Evolutionary conservation across 2,329 filamentous ascomycete genomes (phyloP).

Genomic region (Fusarium sp.): DNA sequence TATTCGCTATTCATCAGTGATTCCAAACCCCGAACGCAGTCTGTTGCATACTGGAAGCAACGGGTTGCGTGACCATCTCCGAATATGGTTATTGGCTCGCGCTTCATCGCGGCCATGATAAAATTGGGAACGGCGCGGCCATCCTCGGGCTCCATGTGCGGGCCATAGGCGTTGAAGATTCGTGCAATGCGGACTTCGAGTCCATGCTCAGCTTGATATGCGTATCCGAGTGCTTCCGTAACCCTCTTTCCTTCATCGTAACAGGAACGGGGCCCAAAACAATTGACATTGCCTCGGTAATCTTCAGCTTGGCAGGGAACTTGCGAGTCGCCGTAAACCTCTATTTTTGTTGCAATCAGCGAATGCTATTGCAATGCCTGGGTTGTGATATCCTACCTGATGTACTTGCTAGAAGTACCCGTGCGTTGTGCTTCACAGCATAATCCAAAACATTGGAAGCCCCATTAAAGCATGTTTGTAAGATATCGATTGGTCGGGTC

Average conservation of each 20-base stretch:
- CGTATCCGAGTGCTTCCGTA: slow-evolving; percentile 54
- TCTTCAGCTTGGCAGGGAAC: slow-evolving; percentile 34
- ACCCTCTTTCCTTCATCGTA: slow-evolving; percentile 59
- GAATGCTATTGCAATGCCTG: rapidly evolving
- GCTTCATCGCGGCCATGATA: slow-evolving; percentile 32
- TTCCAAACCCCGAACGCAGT: slow-evolving; percentile 28
- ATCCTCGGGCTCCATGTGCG: slow-evolving; percentile 26
- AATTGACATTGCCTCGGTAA: slow-evolving; percentile 58
- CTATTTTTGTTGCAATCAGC: neutral
- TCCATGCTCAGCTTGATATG: slow-evolving; percentile 37
- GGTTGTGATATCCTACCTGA: slow-evolving; percentile 8
- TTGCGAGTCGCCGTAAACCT: slow-evolving; percentile 38
- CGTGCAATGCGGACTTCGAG: slow-evolving; percentile 43
- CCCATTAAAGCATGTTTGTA: slow-evolving; percentile 40
- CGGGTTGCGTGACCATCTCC: slow-evolving; percentile 36
- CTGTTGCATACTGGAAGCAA: slow-evolving; percentile 30
- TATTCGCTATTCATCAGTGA: slow-evolving; percentile 41
- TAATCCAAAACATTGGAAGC: slow-evolving; percentile 36
- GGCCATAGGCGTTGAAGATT: slow-evolving; percentile 41
- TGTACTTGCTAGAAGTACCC: slow-evolving; percentile 34
- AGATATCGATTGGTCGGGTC: slow-evolving; percentile 34
- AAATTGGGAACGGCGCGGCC: slow-evolving; percentile 40
- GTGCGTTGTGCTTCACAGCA: slow-evolving; percentile 33
- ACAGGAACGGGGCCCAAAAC: slow-evolving; percentile 56
- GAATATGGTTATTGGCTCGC: slow-evolving; percentile 34